Percentiles rank a stretch among this genome's conserved stretches.
These are phyloP conservation scores for Athelia sp. DNA, from an alignment of 1,284 basidiomycete species.

Conservation along the genomic window DNA sequence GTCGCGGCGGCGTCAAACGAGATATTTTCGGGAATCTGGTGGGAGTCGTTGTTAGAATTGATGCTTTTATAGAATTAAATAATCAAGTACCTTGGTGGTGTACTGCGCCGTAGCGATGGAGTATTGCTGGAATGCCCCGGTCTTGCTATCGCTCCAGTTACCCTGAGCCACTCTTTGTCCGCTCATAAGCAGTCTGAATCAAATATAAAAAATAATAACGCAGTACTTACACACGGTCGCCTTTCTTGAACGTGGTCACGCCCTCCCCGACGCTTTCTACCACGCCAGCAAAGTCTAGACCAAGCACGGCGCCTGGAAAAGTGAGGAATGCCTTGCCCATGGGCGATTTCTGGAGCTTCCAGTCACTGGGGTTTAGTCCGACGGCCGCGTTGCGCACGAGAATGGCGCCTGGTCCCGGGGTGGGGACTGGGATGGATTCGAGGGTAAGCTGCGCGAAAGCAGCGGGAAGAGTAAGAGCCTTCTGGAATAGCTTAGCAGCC, in stretches of 20 bases:
- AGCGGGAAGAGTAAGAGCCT: too few relatives aligned
- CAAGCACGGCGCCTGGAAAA: conserved; percentile 35
- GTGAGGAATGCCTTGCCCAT: conserved; percentile 16
- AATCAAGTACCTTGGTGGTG: conserved; percentile 18
- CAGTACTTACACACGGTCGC: conserved; percentile 40
- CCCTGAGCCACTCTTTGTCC: conserved; percentile 21
- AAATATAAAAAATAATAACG: conserved; percentile 5
- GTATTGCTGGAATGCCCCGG: conserved; percentile 29
- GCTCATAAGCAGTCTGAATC: neutral
- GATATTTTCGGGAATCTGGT: conserved; percentile 24
- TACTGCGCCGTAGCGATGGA: conserved; percentile 22
- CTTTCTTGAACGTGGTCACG: conserved; percentile 35
- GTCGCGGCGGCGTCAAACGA: conserved; percentile 26
- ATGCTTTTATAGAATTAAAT: neutral
- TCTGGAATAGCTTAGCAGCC: too few relatives aligned
- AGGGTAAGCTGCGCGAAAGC: too few relatives aligned
- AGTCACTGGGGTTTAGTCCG: conserved; percentile 33
- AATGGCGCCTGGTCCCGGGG: conserved; percentile 25
- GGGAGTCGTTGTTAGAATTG: neutral
- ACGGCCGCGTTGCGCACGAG: conserved; percentile 29
- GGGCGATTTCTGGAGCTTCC: conserved; percentile 28
- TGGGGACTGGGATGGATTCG: conserved; percentile 10
- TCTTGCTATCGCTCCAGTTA: conserved; percentile 10
- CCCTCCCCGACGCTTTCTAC: conserved; percentile 41
- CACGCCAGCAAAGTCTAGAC: conserved; percentile 42